These are phyloP conservation scores for Trichophyton rubrum DNA, from an alignment of 2,329 filamentous ascomycete genomes.

Conservation along the genomic window DNA sequence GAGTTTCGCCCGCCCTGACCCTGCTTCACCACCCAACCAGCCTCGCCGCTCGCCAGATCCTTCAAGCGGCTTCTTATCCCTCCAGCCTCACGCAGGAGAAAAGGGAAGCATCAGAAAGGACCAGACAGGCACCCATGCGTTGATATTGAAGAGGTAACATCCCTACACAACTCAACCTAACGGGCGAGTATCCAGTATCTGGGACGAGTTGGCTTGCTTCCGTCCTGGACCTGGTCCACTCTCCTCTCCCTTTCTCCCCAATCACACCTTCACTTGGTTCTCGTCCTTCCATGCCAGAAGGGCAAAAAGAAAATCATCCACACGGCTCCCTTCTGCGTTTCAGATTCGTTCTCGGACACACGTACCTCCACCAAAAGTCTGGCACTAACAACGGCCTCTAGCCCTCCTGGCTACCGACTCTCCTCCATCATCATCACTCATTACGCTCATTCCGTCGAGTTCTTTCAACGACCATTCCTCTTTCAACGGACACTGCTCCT, in stretches of 20 bases:
- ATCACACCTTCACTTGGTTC: too few relatives aligned
- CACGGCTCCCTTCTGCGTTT: neutral
- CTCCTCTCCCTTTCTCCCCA: neutral
- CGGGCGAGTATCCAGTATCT: neutral
- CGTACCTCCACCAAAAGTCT: neutral
- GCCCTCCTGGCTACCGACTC: neutral
- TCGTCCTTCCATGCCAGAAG: neutral
- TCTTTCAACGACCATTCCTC: too few relatives aligned
- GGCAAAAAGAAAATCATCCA: neutral
- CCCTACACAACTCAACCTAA: neutral
- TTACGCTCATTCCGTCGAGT: neutral
- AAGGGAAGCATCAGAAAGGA: neutral
- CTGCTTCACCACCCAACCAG: neutral
- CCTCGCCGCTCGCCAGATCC: neutral
- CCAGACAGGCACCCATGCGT: neutral
- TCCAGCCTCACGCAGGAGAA: neutral
- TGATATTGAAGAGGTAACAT: neutral
- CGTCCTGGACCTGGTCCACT: neutral
- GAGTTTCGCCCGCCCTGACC: neutral
- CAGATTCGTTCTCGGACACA: slow-evolving; percentile 1
- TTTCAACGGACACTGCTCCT: neutral
- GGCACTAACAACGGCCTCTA: neutral
- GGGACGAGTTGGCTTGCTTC: slow-evolving; percentile 2
- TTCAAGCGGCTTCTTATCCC: neutral
- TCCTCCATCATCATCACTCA: neutral